Conservation (phyloP, 1,284 basidiomycete genomes). For the Ganoderma resinaceum region DNA sequence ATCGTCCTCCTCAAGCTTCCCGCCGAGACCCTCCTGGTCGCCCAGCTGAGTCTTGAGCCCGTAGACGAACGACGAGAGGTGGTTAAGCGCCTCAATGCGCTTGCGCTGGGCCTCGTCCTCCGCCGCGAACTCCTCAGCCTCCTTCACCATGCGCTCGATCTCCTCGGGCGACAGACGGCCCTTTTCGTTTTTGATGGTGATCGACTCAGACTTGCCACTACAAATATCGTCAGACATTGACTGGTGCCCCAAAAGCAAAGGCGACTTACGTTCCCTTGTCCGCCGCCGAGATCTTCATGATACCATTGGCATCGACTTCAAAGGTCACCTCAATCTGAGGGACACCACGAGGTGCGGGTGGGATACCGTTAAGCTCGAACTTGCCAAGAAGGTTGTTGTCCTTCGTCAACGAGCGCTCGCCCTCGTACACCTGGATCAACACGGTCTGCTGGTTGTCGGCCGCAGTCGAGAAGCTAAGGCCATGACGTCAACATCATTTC, state of each 20-base stretch:
- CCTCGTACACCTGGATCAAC: conserved; percentile 92
- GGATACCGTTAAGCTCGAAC: conserved; percentile 93
- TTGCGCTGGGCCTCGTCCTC: conserved; percentile 90
- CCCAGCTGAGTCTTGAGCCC: conserved; percentile 87
- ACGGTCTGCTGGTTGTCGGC: conserved; percentile 95
- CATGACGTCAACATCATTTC: conserved; percentile 13
- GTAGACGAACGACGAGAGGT: conserved; percentile 80
- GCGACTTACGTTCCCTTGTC: conserved; percentile 89
- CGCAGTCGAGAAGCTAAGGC: conserved; percentile 89
- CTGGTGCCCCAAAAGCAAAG: background rate
- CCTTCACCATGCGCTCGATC: conserved; percentile 91
- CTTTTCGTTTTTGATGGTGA: conserved; percentile 89
- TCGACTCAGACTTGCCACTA: conserved; percentile 87
- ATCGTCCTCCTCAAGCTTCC: conserved; percentile 87
- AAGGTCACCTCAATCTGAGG: conserved; percentile 96
- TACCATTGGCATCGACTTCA: conserved; percentile 94
- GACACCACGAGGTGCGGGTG: conserved; percentile 94
- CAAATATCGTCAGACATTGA: conserved; percentile 19
- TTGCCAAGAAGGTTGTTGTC: conserved; percentile 98
- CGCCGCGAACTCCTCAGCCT: conserved; percentile 90
- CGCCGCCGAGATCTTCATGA: conserved; percentile 86
- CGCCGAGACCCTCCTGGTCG: conserved; percentile 90
- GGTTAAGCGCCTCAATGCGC: conserved; percentile 88
- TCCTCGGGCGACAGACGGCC: conserved; percentile 87
- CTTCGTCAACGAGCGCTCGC: conserved; percentile 95